Evolutionary conservation across 2,329 filamentous ascomycete genomes (phyloP).

Genomic region (Aspergillus sergii): DNA sequence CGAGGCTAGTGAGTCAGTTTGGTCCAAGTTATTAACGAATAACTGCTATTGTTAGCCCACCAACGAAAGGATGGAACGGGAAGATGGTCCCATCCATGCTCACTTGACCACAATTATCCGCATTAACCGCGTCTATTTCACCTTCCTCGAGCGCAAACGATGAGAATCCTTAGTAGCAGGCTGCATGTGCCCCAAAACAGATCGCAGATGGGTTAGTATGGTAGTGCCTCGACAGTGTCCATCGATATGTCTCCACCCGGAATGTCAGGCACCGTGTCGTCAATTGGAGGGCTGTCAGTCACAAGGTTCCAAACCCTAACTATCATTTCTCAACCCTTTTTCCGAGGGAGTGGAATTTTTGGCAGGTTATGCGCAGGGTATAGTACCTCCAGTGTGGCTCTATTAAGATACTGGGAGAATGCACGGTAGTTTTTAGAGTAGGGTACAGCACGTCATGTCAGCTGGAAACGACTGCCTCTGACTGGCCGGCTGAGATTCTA

Average conservation of each 20-base stretch:
- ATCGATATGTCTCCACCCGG: neutral
- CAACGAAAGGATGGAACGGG: neutral
- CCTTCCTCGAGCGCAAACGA: neutral
- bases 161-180: neutral
- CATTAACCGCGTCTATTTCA: neutral
- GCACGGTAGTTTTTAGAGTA: neutral
- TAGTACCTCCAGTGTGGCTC: neutral
- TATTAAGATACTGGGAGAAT: neutral
- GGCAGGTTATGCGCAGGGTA: neutral
- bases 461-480: neutral
- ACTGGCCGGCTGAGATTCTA: slow-evolving; percentile 1
- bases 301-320: neutral
- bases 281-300: neutral
- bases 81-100: neutral
- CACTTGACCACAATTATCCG: slow-evolving; percentile 1
- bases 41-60: neutral
- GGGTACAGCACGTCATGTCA: neutral
- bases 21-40: neutral
- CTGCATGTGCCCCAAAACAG: neutral
- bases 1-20: neutral
- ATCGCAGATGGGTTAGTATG: neutral
- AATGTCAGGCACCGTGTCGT: neutral
- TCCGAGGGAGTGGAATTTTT: neutral
- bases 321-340: neutral
- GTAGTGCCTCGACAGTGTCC: neutral